Base-by-base conservation (phyloP, 495 filamentous ascomycete species). In the Hypoxylon lenormandii region DNA sequence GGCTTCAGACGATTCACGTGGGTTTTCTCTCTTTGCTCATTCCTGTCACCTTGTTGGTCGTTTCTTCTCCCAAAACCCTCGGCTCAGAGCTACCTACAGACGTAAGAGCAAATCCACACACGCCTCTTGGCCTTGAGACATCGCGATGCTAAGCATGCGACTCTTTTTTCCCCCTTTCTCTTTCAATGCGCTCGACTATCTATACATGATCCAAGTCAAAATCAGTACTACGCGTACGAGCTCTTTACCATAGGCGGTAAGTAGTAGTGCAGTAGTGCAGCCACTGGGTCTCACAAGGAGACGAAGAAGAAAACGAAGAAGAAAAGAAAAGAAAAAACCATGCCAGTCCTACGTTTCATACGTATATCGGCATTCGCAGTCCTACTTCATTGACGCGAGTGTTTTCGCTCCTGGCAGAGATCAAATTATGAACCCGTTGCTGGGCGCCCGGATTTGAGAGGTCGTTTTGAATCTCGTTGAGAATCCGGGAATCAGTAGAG, bases 401-500 rank as follows among this genome's bases (percentile, higher is more conserved):
- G 75, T 78, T 78, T 69, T 74, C 75, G 77, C 75, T 72, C 67
- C 75, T 78, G 79, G 79, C 79, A 78, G 30, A 80, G 78, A 81
- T 72, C 30, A 67, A 74, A 60, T 28, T 64, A 70, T 40, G 66
- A 69, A 78, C 81, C 78, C 80, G 67, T 79, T 81, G 79, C 81
- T 83, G 80, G 80, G 80, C 80, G 77, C 81, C 81, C 76, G 73
- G 69, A 70, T 79, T 78, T 59, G 78, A 83, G 79, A 78, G 70
- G 66, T 79, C 80, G 80, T 82, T 70, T 80, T 81, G 80, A 69
- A 72, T 60, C 60, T 79, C 76, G 26, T 75, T 68, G 81, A 82
- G 62, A 80, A 70, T 70, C 55, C 73, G 79, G 79, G 80, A 82
- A 83, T 81, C 80, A 82, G 80, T 79, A 77, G 81, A 81, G 79